A percentile compares a stretch with the other conserved stretches of the same genome.
Conservation (phyloP, 1,284 basidiomycete genomes). For the Anthracocystis panici-leucophaei region DNA sequence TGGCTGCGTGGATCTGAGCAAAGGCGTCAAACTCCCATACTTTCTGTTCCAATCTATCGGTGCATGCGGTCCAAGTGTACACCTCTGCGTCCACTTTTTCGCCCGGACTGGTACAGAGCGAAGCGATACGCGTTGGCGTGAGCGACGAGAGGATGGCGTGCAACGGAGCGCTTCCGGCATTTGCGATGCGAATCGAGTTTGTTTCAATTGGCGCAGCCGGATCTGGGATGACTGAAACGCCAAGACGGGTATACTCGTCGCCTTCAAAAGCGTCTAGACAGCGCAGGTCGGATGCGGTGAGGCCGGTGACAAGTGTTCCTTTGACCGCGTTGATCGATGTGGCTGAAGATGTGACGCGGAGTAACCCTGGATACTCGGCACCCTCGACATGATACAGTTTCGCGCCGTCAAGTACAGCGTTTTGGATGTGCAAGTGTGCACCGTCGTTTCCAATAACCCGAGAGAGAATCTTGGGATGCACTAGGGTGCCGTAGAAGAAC, state of each 20-base stretch:
- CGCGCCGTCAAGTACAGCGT: constrained; percentile 36
- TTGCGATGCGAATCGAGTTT: constrained; percentile 34
- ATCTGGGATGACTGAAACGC: constrained; percentile 28
- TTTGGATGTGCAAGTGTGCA: constrained; percentile 34
- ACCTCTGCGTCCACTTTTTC: constrained; percentile 26
- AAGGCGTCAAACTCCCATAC: constrained; percentile 56
- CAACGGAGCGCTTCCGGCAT: constrained; percentile 31
- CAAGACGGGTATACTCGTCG: constrained; percentile 46
- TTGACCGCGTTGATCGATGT: constrained; percentile 27
- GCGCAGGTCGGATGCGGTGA: constrained; percentile 36
- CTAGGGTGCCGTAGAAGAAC: constrained; percentile 61
- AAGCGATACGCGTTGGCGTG: constrained; percentile 15
- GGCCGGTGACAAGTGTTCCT: constrained; percentile 47
- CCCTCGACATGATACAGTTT: constrained; percentile 44
- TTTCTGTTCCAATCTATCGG: constrained; percentile 19
- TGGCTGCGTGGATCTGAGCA: constrained; percentile 27
- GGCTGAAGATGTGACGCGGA: constrained; percentile 1
- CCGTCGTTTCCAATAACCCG: constrained; percentile 47
- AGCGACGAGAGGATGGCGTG: constrained; percentile 36
- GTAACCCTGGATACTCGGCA: constrained; percentile 53
- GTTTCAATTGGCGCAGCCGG: constrained; percentile 6
- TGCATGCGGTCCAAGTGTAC: constrained; percentile 45
- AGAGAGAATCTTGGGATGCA: constrained; percentile 53
- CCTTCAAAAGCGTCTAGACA: constrained; percentile 57
- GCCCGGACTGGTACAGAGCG: not conserved